Percentiles rank a stretch among this genome's conserved stretches.
These are phyloP conservation scores for Ustilago esculenta DNA, from an alignment of 1,284 basidiomycete species.

Conservation along the genomic window DNA sequence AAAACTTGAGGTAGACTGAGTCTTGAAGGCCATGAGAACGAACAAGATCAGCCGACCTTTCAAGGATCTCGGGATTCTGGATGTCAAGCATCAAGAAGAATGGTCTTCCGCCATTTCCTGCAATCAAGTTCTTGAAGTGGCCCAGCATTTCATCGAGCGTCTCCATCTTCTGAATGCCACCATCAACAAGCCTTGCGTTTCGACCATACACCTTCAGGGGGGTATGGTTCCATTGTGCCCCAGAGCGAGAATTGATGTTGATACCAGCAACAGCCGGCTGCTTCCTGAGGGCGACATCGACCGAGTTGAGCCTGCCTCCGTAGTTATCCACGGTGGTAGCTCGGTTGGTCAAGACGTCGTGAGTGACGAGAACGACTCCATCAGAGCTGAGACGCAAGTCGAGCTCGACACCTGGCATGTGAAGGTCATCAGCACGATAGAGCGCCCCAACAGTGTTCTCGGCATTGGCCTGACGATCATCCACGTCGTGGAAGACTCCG, in stretches of 20 bases:
- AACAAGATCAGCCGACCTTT: not conserved
- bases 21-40: not conserved
- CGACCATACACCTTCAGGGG: constrained; percentile 12
- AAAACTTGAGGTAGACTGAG: constrained; percentile 13
- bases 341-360: constrained; percentile 8
- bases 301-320: constrained; percentile 7
- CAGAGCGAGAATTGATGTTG: constrained; percentile 4
- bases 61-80: too few species aligned
- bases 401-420: constrained; percentile 6
- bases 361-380: constrained; percentile 2
- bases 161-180: constrained; percentile 9
- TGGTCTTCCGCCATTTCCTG: not conserved
- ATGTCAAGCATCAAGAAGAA: constrained; percentile 8
- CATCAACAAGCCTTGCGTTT: not conserved
- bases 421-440: constrained; percentile 6
- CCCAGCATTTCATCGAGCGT: constrained; percentile 8
- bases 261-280: constrained; percentile 4
- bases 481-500: constrained; percentile 10
- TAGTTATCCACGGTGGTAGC: constrained; percentile 10
- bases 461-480: constrained; percentile 9
- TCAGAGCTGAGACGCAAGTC: constrained; percentile 11
- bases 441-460: constrained; percentile 5
- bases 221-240: constrained; percentile 6
- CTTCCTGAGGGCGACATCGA: not conserved
- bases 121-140: constrained; percentile 3